Base-by-base conservation (phyloP, 2,329 filamentous ascomycete species). In the Hypoxylon sp. region DNA sequence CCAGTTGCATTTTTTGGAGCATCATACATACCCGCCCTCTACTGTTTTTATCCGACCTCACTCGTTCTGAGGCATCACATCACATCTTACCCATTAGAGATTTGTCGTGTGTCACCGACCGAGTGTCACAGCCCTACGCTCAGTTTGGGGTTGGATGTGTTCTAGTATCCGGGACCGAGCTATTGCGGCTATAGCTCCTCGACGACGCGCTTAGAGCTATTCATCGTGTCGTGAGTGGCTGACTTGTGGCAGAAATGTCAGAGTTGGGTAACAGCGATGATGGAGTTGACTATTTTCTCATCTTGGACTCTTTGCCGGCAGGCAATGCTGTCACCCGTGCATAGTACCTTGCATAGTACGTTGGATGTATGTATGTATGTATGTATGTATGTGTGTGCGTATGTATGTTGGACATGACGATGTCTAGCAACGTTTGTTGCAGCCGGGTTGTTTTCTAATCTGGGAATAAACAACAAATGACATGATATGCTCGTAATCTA, bases 1-100 rank as follows among this genome's bases (percentile, higher is more conserved):
- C 52, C 43, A 56, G 57, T 33, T 20, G 41, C 57, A 58, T 55
- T 29, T 29, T 29, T n/a, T 4, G n/a, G n/a, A 35, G 50, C 35
- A 63, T 63, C 60, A 56, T 57, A 63, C 60, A 56, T 57, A 63
- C 60, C 31, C 49, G 46, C 43, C 24, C 51, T 42, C 26, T 40
- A 63, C 53, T 63, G 49, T 52, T 63, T 63, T 63, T 63, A 60
- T 52, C 57, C 57, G 52, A 48, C 9, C 47, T 45, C 41, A 10
- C 35, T 37, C 49, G 7, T 15, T 37, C 53, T 21, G 11, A 47
- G 46, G 53, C 29, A 24, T 45, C 43, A 48, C 21, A 24, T 48
- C 48, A 38, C 27, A 27, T 43, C 42, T 42, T 54, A 41, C 53
- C 60, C 38, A 60, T 60, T 60, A 26, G 47, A 13, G 23, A 10